Conservation (phyloP, 2,329 filamentous ascomycete genomes). For the Aspergillus cejpii region DNA sequence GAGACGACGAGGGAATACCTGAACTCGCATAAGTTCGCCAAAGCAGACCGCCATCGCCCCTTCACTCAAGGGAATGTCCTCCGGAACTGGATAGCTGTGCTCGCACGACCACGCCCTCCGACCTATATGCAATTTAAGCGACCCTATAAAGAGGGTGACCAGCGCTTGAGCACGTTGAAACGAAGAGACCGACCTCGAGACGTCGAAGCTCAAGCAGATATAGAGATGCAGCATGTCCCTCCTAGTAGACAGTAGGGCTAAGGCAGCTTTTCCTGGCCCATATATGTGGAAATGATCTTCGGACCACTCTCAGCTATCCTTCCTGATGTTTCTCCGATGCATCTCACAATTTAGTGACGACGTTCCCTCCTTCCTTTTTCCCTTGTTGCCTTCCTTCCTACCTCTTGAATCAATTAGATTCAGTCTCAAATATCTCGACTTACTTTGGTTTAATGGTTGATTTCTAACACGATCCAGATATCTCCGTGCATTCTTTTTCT, state of each 20-base stretch:
- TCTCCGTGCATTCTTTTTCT: background rate
- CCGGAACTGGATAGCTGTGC: constrained; percentile 73
- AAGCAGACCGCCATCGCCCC: constrained; percentile 82
- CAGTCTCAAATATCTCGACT: constrained; percentile 4
- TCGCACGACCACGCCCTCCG: constrained; percentile 75
- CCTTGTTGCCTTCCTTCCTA: constrained; percentile 10
- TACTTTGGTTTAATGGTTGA: constrained; percentile 4
- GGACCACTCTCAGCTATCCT: no score
- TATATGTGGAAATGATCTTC: no score
- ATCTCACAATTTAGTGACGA: background rate
- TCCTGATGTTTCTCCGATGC: background rate
- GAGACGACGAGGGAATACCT: constrained; percentile 96
- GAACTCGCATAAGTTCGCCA: constrained; percentile 90
- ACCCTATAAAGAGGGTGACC: constrained; percentile 70
- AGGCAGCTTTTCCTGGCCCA: constrained; percentile 7
- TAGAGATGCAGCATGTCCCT: constrained; percentile 67
- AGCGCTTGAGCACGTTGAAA: constrained; percentile 63
- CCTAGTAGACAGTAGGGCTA: constrained; percentile 19
- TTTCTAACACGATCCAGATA: background rate
- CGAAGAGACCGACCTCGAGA: constrained; percentile 47
- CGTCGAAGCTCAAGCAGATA: constrained; percentile 47
- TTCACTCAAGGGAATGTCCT: constrained; percentile 72
- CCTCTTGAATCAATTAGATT: constrained; percentile 5
- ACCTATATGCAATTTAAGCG: constrained; percentile 85
- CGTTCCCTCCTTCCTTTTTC: constrained; percentile 16